A percentile compares a stretch with the other conserved stretches of the same genome.
These are phyloP conservation scores for Rhipidocladum racemiflorum DNA, from an alignment of 176 grass and related monocot genomes.

Conservation along the genomic window DNA sequence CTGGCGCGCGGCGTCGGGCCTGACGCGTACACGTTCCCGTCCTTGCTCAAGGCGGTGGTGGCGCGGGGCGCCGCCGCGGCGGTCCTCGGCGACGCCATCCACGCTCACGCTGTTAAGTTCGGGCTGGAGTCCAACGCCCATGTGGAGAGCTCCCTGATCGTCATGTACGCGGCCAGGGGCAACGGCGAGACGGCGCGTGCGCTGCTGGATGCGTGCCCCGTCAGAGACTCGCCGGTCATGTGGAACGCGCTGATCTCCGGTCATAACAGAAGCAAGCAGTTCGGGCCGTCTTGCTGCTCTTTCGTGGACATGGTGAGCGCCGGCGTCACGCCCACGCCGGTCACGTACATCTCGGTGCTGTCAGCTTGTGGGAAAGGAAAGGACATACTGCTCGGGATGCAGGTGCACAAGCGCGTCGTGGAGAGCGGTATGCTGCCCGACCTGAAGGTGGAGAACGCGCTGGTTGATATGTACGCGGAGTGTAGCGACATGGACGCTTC, in stretches of 20 bases:
- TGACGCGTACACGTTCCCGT: conserved; percentile 64
- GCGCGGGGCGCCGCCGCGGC: conserved; percentile 25
- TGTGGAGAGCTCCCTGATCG: conserved; percentile 50
- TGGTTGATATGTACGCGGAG: conserved; percentile 67
- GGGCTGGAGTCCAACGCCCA: conserved; percentile 45
- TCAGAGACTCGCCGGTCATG: neutral
- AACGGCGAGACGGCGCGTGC: conserved; percentile 34
- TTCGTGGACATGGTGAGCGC: conserved; percentile 58
- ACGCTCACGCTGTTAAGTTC: conserved; percentile 65
- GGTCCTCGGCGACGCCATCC: conserved; percentile 31
- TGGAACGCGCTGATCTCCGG: conserved; percentile 84
- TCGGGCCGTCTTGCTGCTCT: conserved; percentile 34
- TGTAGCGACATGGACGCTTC: conserved; percentile 58
- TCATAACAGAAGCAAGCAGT: conserved; percentile 35
- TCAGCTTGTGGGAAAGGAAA: conserved; percentile 49
- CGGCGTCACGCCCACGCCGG: conserved; percentile 19
- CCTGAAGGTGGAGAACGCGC: conserved; percentile 57
- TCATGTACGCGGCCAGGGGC: conserved; percentile 50
- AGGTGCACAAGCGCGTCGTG: conserved; percentile 50
- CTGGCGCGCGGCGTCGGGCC: conserved; percentile 52
- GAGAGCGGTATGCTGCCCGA: conserved; percentile 41
- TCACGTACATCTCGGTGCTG: conserved; percentile 65
- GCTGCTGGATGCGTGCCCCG: conserved; percentile 40
- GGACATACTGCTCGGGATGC: conserved; percentile 49
- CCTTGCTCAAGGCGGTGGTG: conserved; percentile 57